Percentiles rank a stretch among this genome's conserved stretches.
Conservation (phyloP, 495 filamentous ascomycete species). For the Lepidopterella palustris region DNA sequence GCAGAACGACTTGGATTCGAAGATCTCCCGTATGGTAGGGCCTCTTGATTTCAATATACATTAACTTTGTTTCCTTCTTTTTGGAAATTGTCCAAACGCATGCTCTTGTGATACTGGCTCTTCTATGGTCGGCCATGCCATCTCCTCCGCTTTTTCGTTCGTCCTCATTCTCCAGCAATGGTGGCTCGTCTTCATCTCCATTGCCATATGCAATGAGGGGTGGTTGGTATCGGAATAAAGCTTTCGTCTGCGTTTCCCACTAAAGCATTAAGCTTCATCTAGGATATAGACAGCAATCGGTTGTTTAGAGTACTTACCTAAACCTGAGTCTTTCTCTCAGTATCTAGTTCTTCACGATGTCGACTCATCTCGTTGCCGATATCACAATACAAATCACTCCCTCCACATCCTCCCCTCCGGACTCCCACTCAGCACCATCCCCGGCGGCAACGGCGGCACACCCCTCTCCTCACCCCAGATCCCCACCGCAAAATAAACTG, state of each 20-base stretch:
- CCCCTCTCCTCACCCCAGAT: neutral
- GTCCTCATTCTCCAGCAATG: too few relatives aligned
- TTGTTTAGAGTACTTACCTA: neutral
- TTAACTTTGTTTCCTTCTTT: too few relatives aligned
- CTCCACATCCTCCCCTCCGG: neutral
- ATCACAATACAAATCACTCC: constrained; percentile 4
- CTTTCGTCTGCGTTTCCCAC: neutral
- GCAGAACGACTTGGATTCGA: too few relatives aligned
- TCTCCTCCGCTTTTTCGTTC: too few relatives aligned
- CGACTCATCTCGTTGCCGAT: neutral
- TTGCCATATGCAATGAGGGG: too few relatives aligned
- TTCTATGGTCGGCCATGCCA: too few relatives aligned
- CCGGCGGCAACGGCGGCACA: neutral
- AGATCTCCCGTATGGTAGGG: too few relatives aligned
- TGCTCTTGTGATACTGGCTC: too few relatives aligned
- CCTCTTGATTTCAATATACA: too few relatives aligned
- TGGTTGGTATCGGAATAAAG: neutral
- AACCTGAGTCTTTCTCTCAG: neutral
- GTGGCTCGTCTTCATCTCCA: too few relatives aligned
- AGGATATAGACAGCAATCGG: too few relatives aligned
- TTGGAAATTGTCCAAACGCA: too few relatives aligned
- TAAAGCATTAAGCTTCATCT: neutral
- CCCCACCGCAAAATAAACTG: neutral
- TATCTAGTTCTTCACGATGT: neutral
- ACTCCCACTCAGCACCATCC: neutral